These are phyloP conservation scores for Telfairia occidentalis DNA, from an alignment of 331 rosid species.

Conservation along the genomic window DNA sequence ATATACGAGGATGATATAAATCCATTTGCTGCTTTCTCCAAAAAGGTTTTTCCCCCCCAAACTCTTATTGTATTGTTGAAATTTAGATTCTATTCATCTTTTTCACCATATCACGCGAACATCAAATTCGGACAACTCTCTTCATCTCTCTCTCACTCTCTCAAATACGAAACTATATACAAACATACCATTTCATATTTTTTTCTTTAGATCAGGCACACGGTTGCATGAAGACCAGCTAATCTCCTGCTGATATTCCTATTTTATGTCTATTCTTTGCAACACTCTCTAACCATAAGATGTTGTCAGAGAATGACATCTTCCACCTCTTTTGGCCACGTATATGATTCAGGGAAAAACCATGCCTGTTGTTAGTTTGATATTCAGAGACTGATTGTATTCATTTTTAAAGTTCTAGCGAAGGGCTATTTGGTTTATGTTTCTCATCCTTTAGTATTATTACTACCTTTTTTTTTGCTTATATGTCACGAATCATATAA, in stretches of 20 bases:
- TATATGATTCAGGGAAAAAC: not conserved
- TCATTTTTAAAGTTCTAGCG: not conserved
- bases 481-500: not conserved
- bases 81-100: not conserved
- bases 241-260: not conserved
- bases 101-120: not conserved
- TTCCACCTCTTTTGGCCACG: not conserved
- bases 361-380: not conserved
- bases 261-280: not conserved
- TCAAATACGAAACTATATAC: not conserved
- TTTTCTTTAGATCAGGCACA: not conserved
- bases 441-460: not conserved
- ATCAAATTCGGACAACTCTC: not conserved
- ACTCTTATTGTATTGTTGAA: not conserved
- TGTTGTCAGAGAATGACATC: not conserved
- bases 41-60: conserved; percentile 40
- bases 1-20: conserved; percentile 95
- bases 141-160: not conserved
- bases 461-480: not conserved
- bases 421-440: not conserved
- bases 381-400: not conserved
- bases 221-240: not conserved
- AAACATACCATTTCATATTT: not conserved
- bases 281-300: not conserved
- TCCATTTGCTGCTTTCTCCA: conserved; percentile 98